Conservation (phyloP, 1,139 yeast species). For the Debaryomyces coudertii region DNA sequence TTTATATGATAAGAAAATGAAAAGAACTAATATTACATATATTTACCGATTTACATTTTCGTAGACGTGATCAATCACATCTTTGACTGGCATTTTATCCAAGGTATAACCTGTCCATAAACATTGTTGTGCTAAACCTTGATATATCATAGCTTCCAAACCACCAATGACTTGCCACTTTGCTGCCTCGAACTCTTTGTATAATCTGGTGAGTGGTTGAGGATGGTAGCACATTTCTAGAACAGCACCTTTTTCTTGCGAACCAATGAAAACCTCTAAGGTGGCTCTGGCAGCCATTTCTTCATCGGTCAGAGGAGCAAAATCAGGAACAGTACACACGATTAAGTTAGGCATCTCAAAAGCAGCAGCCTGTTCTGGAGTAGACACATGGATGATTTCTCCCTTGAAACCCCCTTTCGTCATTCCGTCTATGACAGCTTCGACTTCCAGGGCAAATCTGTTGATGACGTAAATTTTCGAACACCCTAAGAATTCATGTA, state of each 20-base stretch:
- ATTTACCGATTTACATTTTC: not conserved
- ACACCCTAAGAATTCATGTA: slow-evolving; percentile 27
- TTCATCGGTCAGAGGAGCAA: slow-evolving; percentile 22
- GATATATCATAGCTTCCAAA: slow-evolving; percentile 32
- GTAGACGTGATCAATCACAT: slow-evolving; percentile 5
- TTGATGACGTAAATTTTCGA: slow-evolving; percentile 28
- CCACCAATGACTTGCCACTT: slow-evolving; percentile 33
- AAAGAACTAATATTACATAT: not conserved
- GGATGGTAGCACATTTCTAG: slow-evolving; percentile 40
- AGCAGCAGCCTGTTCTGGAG: slow-evolving; percentile 24
- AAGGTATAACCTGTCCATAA: slow-evolving; percentile 31
- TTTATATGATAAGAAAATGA: not conserved
- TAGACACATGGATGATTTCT: slow-evolving; percentile 24
- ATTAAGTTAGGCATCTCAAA: slow-evolving; percentile 22
- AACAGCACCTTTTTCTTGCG: slow-evolving; percentile 25
- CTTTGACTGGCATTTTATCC: slow-evolving; percentile 19
- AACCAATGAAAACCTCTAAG: slow-evolving; percentile 26
- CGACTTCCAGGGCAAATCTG: slow-evolving; percentile 28
- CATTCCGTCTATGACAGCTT: slow-evolving; percentile 22
- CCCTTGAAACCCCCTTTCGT: slow-evolving; percentile 23
- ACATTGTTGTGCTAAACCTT: slow-evolving; percentile 32
- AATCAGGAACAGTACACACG: slow-evolving; percentile 33
- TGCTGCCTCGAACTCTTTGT: slow-evolving; percentile 22
- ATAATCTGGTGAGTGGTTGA: slow-evolving; percentile 24
- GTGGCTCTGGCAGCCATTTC: slow-evolving; percentile 28